A percentile compares a stretch with the other conserved stretches of the same genome.
Conservation (phyloP, 768 basidiomycete species). For the Lentinus brumalis region DNA sequence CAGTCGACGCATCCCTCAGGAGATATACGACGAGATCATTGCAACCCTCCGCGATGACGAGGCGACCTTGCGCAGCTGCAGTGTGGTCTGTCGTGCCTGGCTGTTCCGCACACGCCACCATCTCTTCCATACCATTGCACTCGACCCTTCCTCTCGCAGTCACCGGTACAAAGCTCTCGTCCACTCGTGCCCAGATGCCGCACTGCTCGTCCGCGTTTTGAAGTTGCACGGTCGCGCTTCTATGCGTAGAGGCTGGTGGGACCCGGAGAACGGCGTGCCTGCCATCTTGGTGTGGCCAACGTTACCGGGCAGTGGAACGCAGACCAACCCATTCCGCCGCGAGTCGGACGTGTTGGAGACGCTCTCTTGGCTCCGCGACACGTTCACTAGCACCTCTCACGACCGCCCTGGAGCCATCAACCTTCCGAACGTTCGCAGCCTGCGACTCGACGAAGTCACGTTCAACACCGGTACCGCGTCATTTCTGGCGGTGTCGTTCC, state of each 20-base stretch:
- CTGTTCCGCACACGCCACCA: constrained; percentile 29
- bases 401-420: not conserved
- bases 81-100: constrained; percentile 29
- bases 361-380: constrained; percentile 7
- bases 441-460: constrained; percentile 14
- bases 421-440: constrained; percentile 4
- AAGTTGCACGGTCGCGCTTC: constrained; percentile 15
- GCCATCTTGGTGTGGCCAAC: constrained; percentile 21
- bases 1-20: constrained; percentile 30
- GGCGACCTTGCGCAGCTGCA: constrained; percentile 20
- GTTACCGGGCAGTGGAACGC: not conserved
- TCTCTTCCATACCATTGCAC: constrained; percentile 22
- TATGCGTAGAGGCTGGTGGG: constrained; percentile 7
- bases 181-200: constrained; percentile 8
- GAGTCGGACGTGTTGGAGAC: constrained; percentile 2
- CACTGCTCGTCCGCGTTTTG: constrained; percentile 13
- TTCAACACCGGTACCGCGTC: constrained; percentile 8
- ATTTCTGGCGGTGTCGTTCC: constrained; percentile 12
- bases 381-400: constrained; percentile 6
- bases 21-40: constrained; percentile 32
- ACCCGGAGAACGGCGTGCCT: not conserved
- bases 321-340: not conserved
- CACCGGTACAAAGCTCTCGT: constrained; percentile 16
- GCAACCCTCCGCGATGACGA: constrained; percentile 28
- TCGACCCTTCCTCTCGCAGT: constrained; percentile 15